Conservation (phyloP, 768 basidiomycete species). For the Sarcodon aspratus region DNA sequence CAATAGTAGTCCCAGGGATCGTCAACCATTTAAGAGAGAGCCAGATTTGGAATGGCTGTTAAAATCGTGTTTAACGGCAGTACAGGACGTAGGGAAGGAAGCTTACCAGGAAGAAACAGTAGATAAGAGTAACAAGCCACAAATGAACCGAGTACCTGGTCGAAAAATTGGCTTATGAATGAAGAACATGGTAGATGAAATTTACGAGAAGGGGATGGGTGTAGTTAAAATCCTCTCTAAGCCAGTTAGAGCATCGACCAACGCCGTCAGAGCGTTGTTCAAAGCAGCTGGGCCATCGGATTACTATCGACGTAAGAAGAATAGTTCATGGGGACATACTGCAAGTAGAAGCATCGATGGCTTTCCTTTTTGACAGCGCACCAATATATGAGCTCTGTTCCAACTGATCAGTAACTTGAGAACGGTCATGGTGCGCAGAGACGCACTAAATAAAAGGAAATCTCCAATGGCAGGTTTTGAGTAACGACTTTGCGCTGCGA, state of each 20-base stretch:
- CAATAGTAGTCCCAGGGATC: constrained; percentile 47
- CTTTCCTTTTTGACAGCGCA: constrained; percentile 43
- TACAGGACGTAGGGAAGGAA: too few species aligned
- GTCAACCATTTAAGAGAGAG: constrained; percentile 44
- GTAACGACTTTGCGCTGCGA: constrained; percentile 27
- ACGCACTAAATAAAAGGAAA: constrained; percentile 55
- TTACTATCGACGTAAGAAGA: background rate
- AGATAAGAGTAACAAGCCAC: constrained; percentile 53
- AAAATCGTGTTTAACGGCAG: constrained; percentile 1
- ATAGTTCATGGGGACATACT: constrained; percentile 26
- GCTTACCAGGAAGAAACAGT: constrained; percentile 47
- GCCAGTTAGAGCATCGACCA: constrained; percentile 57
- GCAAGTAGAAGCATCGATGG: constrained; percentile 45
- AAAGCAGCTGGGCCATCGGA: constrained; percentile 34
- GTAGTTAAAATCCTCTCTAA: constrained; percentile 67
- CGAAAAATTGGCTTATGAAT: background rate
- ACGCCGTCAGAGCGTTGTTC: constrained; percentile 34
- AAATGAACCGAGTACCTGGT: constrained; percentile 55
- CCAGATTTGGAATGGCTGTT: constrained; percentile 58
- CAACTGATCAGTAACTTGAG: constrained; percentile 4
- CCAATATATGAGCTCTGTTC: constrained; percentile 62
- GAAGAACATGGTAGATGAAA: background rate
- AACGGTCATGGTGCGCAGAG: background rate
- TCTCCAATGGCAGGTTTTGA: constrained; percentile 60
- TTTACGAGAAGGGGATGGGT: constrained; percentile 66